These are phyloP conservation scores for Coccomyxa sp. DNA, from an alignment of 139 green algal genomes.

Conservation along the genomic window DNA sequence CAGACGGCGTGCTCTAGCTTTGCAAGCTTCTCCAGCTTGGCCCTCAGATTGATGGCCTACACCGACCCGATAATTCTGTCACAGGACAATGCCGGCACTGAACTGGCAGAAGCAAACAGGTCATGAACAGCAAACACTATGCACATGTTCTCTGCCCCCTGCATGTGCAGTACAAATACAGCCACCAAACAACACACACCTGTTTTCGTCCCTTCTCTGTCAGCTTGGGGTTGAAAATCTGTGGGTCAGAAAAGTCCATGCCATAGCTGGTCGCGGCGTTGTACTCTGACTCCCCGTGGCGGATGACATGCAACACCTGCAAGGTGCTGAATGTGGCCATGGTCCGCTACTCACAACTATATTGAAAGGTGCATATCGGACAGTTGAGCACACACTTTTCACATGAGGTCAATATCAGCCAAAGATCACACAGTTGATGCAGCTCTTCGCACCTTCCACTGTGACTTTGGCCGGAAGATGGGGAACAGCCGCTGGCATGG, in stretches of 20 bases:
- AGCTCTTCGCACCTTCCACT: slow-evolving; percentile 29
- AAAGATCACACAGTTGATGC: neutral
- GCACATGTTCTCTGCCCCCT: too few relatives aligned
- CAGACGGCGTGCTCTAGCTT: slow-evolving; percentile 44
- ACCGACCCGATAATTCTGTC: too few relatives aligned
- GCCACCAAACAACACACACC: slow-evolving; percentile 7
- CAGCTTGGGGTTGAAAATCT: slow-evolving; percentile 63
- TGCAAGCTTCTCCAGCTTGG: slow-evolving; percentile 19
- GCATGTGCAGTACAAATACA: neutral
- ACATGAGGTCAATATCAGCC: neutral
- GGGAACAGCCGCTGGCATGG: slow-evolving; percentile 43
- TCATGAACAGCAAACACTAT: too few relatives aligned
- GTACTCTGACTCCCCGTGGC: slow-evolving; percentile 59
- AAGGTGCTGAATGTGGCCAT: neutral
- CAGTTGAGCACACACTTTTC: neutral
- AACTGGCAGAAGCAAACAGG: neutral
- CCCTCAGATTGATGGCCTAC: slow-evolving; percentile 29
- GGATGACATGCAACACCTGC: slow-evolving; percentile 52
- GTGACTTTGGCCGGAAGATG: slow-evolving; percentile 44
- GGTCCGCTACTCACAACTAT: neutral
- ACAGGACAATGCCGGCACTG: neutral
- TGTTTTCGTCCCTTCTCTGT: slow-evolving; percentile 47
- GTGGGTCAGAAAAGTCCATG: slow-evolving; percentile 50
- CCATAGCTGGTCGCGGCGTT: slow-evolving; percentile 36
- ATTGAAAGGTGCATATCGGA: neutral